Conservation (phyloP, 805 yeast species). For the fission yeast (Schizosaccharomyces pombe) region DNA sequence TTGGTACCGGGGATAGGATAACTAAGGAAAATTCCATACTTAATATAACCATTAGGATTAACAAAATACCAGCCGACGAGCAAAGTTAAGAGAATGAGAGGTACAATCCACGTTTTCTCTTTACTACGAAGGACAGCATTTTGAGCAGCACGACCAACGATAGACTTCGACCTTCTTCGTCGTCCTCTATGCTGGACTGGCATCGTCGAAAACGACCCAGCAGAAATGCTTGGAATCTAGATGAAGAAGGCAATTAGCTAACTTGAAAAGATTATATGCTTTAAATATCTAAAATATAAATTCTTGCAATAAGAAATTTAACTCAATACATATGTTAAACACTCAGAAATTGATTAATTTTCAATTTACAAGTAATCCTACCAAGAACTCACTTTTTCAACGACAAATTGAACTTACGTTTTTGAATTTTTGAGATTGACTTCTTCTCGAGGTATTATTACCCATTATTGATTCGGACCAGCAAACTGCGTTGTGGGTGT, state of each 20-base stretch:
- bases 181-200: neutral
- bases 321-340: too few species aligned
- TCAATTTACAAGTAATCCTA: too few species aligned
- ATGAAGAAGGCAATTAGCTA: neutral
- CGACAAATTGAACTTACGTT: too few species aligned
- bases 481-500: too few species aligned
- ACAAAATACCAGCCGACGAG: conserved; percentile 23
- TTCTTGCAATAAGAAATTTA: too few species aligned
- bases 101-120: neutral
- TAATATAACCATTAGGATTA: conserved; percentile 23
- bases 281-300: too few species aligned
- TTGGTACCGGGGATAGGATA: conserved; percentile 12
- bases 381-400: too few species aligned
- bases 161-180: neutral
- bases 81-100: conserved; percentile 16
- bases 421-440: too few species aligned
- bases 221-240: neutral
- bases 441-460: too few species aligned
- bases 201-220: conserved; percentile 1
- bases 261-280: too few species aligned
- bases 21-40: neutral
- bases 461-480: too few species aligned
- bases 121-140: neutral
- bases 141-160: neutral
- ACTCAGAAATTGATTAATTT: too few species aligned